Evolutionary conservation across 2,329 filamentous ascomycete genomes (phyloP), one percentile per base, ranked within the genome.

Genomic region (Aureobasidium uvarum): DNA sequence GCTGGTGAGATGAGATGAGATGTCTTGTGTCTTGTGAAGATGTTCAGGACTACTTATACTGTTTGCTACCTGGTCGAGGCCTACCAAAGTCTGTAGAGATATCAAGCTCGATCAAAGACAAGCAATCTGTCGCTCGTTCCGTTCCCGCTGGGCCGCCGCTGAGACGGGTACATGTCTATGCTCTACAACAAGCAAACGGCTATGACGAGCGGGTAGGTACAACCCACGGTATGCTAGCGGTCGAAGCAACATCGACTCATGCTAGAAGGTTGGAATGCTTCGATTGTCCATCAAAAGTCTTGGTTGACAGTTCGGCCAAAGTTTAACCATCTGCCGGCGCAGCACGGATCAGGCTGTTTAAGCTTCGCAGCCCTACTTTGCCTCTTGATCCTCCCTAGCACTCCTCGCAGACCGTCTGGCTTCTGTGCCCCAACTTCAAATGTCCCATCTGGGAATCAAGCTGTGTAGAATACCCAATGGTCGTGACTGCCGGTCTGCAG

Each of bases 401-500:
- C 18, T 23, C 4, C 5, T 48, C 56, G 43, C 28, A 52, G 31
- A 20, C 48, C 50, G 16, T 52, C 50, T 60, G 56, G 20, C 56
- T 60, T 60, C 41, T 38, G 13, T 60, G 56, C 39, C 56, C 56
- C 56, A 60, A 60, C 56, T 60, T 60, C 56, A 60, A 46, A 60
- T 60, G 16, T 31, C 56, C 39, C 11, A 14, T 48, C 48, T 10
- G 23, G 39, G 28, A n/a, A 13, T 18, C 16, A 2, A 25, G 31
- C 56, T 25, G 18, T 48, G 18, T 16, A 16, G 25, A 3, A n/a
- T 3, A 18, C 16, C 18, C 11, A 11, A 14, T 13, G 11, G 8
- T 18, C 20, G 31, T 36, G 25, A 60, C 43, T 48, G 41, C 25
- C 41, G 14, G 16, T 60, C 16, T 31, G 18, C 18, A 13, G n/a